Conservation (phyloP, 345 rosid species). For the Mangifera indica region DNA sequence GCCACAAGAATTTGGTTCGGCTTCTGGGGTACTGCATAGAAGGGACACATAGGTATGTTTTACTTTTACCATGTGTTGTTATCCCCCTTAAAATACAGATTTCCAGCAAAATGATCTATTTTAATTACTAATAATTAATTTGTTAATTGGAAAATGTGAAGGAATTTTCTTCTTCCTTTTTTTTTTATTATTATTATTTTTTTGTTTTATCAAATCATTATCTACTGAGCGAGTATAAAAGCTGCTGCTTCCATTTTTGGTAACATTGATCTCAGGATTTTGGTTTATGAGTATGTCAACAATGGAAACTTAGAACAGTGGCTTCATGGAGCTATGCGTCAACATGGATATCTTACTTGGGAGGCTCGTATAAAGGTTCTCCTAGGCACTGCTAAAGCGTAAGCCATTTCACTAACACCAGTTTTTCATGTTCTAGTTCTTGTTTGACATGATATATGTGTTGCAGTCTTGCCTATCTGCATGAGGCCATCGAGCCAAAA, state of each 20-base stretch:
- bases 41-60: conserved; percentile 63
- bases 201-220: not conserved
- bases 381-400: conserved; percentile 89
- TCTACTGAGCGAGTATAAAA: not conserved
- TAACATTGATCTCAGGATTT: conserved; percentile 40
- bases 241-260: not conserved
- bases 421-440: conserved; percentile 17
- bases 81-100: not conserved
- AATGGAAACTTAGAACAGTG: conserved; percentile 86
- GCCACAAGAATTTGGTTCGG: conserved; percentile 83
- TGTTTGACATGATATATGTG: conserved; percentile 12
- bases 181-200: not conserved
- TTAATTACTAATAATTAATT: not conserved
- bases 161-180: not conserved
- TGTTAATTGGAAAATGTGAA: not conserved
- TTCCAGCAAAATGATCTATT: not conserved
- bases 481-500: conserved; percentile 99
- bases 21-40: conserved; percentile 81
- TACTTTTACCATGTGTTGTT: not conserved
- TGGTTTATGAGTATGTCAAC: conserved; percentile 80
- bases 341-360: conserved; percentile 82
- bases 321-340: conserved; percentile 87
- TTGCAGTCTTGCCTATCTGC: conserved; percentile 94
- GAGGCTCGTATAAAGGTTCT: conserved; percentile 77
- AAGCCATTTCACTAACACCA: conserved; percentile 27